A percentile compares a stretch with the other conserved stretches of the same genome.
Conservation (phyloP, 805 yeast genomes). For the Wickerhamiella siamensis region DNA sequence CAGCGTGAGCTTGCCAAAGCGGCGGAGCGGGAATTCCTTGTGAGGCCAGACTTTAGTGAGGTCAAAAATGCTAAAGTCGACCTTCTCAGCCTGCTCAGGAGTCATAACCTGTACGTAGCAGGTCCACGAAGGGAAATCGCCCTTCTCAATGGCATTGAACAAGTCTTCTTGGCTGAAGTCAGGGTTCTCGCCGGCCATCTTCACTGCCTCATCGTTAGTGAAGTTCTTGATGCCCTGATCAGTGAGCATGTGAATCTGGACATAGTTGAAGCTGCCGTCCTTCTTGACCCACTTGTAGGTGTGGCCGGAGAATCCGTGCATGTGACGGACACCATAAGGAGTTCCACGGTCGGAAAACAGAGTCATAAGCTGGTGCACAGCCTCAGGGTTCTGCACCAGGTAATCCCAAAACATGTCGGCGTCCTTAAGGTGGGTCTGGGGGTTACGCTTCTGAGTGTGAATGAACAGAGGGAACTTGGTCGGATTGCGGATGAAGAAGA, state of each 20-base stretch:
- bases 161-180: constrained; percentile 35
- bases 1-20: constrained; percentile 40
- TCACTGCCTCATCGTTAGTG: constrained; percentile 33
- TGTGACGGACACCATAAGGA: constrained; percentile 38
- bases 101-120: constrained; percentile 46
- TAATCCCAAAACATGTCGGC: constrained; percentile 46
- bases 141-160: constrained; percentile 33
- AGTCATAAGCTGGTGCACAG: constrained; percentile 41
- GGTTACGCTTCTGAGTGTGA: constrained; percentile 59
- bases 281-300: constrained; percentile 43
- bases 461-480: constrained; percentile 49
- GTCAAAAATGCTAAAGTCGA: constrained; percentile 35
- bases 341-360: constrained; percentile 49
- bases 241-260: constrained; percentile 39
- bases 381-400: constrained; percentile 39
- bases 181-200: constrained; percentile 35
- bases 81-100: constrained; percentile 39
- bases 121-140: constrained; percentile 38
- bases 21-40: constrained; percentile 38
- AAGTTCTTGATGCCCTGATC: constrained; percentile 38
- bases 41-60: constrained; percentile 49
- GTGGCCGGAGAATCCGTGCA: constrained; percentile 55
- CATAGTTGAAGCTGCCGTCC: constrained; percentile 38
- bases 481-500: constrained; percentile 51
- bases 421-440: constrained; percentile 45